Evolutionary conservation across 2,329 filamentous ascomycete species (phyloP), one percentile per base, ranked within the genome.

Genomic region (Rhynchosporium agropyri): DNA sequence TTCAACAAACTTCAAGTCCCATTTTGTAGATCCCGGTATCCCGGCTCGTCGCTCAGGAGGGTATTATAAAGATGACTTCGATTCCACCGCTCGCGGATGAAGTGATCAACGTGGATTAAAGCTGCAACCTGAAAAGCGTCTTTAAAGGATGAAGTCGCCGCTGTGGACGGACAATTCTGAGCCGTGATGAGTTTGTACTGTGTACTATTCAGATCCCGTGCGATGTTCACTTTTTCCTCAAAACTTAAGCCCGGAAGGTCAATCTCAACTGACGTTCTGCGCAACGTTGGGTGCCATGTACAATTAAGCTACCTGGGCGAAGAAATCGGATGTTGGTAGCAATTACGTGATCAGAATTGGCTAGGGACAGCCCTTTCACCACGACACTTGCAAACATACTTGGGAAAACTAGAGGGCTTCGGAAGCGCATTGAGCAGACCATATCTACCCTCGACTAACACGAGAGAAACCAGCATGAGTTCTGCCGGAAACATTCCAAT

Each of bases 81-180:
- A 26, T 46, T 46, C 43, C n/a, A 46, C 9, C 20, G 43, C 43
- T 46, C 43, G 43, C 43, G 43, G 43, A 46, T 46, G 43, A 46
- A 46, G 15, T 46, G 43, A 8, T 46, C 20, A n/a, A 46, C n/a
- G 20, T 46, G 26, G n/a, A 46, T 10, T 20, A 46, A n/a, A 4
- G 43, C n/a, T 5, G 43, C 43, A 46, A 46, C 26, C 9, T 20
- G 10, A 8, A 46, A 20, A 3, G 43, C 43, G 43, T 20, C 7
- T 9, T 26, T 20, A 7, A 46, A 20, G 10, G n/a, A 15, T 10
- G n/a, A 20, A 7, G 15, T 26, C n/a, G 5, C n/a, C n/a, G 15
- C 8, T 26, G n/a, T n/a, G n/a, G 43, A 46, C 6, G 43, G 43
- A 20, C 15, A 46, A 20, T 20, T 46, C 9, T 20, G n/a, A 26